Evolutionary conservation across 441 rosid genomes (phyloP).

Genomic region (Gossypium lobatum): DNA sequence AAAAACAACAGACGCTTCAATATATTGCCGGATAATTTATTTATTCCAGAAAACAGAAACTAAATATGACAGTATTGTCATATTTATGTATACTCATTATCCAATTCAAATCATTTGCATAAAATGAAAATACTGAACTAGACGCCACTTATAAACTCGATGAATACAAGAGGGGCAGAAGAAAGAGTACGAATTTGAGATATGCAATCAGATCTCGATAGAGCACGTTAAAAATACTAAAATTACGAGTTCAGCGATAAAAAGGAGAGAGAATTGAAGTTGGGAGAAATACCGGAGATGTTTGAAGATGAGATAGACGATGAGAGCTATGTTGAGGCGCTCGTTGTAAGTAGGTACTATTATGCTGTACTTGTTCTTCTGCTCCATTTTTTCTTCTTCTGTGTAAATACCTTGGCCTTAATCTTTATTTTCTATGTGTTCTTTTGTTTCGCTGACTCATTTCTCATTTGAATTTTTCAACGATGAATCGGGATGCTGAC

Average conservation of each 20-base stretch:
- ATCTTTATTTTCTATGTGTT: background rate
- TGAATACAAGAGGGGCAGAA: background rate
- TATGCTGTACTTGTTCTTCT: constrained; percentile 60
- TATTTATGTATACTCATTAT: background rate
- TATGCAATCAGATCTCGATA: background rate
- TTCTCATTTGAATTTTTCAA: background rate
- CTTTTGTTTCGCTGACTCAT: background rate
- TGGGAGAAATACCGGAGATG: constrained; percentile 54
- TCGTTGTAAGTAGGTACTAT: constrained; percentile 91
- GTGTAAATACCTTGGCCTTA: background rate
- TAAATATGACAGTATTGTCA: background rate
- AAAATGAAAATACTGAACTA: background rate
- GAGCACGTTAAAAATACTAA: background rate
- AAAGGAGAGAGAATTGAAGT: background rate
- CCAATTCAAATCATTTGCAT: background rate
- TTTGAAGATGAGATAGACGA: constrained; percentile 86
- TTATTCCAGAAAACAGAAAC: background rate
- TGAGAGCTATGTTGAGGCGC: constrained; percentile 79
- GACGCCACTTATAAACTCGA: constrained; percentile 3
- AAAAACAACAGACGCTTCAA: background rate
- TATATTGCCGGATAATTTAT: background rate
- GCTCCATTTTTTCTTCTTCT: constrained; percentile 25
- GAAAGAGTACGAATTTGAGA: background rate
- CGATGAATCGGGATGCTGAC: background rate
- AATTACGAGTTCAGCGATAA: background rate